Conservation (phyloP, 2,329 filamentous ascomycete species). For the Alternaria hordeiaustralica region DNA sequence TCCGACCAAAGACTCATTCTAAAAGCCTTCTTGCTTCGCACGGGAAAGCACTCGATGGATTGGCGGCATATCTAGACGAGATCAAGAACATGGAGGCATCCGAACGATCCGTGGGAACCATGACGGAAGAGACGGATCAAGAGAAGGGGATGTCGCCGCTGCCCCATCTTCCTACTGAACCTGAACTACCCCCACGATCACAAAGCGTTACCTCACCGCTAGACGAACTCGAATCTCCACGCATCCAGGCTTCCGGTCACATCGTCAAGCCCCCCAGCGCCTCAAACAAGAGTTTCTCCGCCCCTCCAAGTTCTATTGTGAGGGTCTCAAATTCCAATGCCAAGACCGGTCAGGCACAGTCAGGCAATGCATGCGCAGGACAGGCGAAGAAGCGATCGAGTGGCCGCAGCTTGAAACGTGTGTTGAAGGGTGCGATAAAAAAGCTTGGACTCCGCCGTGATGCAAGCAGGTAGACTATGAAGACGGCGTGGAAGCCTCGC, state of each 20-base stretch:
- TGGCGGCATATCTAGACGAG: too few relatives aligned
- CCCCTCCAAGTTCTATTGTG: too few relatives aligned
- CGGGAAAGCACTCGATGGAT: too few relatives aligned
- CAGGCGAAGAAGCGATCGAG: background rate
- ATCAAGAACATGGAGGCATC: background rate
- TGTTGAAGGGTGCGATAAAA: background rate
- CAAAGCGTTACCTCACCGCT: too few relatives aligned
- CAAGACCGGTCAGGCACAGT: background rate
- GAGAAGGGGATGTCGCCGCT: background rate
- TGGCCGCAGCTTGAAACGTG: background rate
- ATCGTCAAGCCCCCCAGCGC: too few relatives aligned
- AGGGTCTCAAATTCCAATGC: too few relatives aligned
- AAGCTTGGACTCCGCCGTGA: background rate
- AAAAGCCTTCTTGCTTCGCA: too few relatives aligned
- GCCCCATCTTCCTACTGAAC: accelerated
- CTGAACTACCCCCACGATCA: background rate
- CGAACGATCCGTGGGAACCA: background rate
- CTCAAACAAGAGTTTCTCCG: too few relatives aligned
- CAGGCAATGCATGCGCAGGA: background rate
- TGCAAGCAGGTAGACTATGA: background rate
- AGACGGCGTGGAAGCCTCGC: background rate
- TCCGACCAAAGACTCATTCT: too few relatives aligned
- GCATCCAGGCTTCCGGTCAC: accelerated
- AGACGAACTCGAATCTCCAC: background rate
- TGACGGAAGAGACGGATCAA: background rate